A percentile compares a stretch with the other conserved stretches of the same genome.
Conservation (phyloP, 2,329 filamentous ascomycete genomes). For the Sporothrix pseudoabietina region DNA sequence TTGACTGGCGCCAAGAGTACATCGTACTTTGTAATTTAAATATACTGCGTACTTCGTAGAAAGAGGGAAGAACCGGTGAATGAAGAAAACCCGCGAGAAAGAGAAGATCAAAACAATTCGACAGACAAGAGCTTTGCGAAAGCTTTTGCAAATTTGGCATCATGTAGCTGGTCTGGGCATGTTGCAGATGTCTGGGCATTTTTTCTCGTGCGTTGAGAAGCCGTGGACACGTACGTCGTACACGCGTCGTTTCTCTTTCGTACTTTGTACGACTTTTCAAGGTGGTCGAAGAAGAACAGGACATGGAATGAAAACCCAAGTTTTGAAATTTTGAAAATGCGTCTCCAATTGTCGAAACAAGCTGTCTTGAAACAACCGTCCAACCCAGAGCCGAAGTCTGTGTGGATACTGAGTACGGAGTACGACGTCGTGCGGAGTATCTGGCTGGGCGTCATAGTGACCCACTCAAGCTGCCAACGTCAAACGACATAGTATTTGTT, state of each 20-base stretch:
- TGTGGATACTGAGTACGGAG: too few relatives aligned
- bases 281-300: too few relatives aligned
- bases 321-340: neutral
- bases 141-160: neutral
- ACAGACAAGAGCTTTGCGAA: neutral
- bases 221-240: too few relatives aligned
- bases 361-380: neutral
- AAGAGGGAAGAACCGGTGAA: too few relatives aligned
- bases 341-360: neutral
- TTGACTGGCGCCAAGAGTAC: neutral
- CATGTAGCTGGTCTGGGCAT: neutral
- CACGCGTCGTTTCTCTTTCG: too few relatives aligned
- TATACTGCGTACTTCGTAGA: too few relatives aligned
- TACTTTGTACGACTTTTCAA: too few relatives aligned
- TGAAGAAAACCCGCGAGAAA: neutral
- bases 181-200: conserved; percentile 16
- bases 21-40: too few relatives aligned
- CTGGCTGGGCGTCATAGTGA: neutral
- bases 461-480: neutral
- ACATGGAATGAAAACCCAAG: neutral
- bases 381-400: neutral
- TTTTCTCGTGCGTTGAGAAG: neutral
- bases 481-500: neutral
- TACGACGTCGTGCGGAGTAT: too few relatives aligned
- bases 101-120: neutral